Evolutionary conservation across 768 basidiomycete genomes (phyloP), one percentile per base, ranked within the genome.

Genomic region (Serendipita sp.): DNA sequence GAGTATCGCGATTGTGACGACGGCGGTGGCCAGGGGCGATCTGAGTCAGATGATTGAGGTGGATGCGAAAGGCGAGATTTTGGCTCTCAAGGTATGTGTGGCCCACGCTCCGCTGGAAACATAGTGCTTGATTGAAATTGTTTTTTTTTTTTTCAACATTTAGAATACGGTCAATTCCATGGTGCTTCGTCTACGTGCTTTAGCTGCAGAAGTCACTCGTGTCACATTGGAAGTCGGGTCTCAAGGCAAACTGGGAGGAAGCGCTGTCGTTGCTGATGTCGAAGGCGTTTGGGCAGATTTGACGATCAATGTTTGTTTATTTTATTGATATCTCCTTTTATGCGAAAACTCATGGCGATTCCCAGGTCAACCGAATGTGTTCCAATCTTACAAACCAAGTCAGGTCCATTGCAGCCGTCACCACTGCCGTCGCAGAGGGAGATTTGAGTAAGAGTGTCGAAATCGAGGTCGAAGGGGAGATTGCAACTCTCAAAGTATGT

Each of bases 21-120:
- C 88, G 3, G 89, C 90, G 15, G 91, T 96, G 65, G 93, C 93
- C 18, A 82, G 83, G 48, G 93, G 93, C 37, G 91, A 97, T 71
- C 77, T 92, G 77, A 89, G 87, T 1, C 88, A 91, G 75, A 93
- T 91, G 78, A 91, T 97, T 70, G 87, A 91, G 69, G 92, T 97
- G 66, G 83, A 86, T 66, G 78, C 73, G 11, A 72, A 75, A 46
- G 75, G 75, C 36, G 75, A 76, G 65, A 76, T 76, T 11, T 18
- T 50, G 46, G 62, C 63, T 68, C 75, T 66, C 73, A 76, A 76
- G 68, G 75, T 60, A 27, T 29, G 71, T 71, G 0, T 71, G 1
- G 2, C 1, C 40, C 40, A 40, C 40, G 40, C 2, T 40, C 40
- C 6, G 40, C 13, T 40, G 40, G 23, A 23, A 23, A 1, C 23